phyloP scores from a whole-genome alignment of 768 basidiomycete species.

The Coprinopsis strossmayeri region DNA sequence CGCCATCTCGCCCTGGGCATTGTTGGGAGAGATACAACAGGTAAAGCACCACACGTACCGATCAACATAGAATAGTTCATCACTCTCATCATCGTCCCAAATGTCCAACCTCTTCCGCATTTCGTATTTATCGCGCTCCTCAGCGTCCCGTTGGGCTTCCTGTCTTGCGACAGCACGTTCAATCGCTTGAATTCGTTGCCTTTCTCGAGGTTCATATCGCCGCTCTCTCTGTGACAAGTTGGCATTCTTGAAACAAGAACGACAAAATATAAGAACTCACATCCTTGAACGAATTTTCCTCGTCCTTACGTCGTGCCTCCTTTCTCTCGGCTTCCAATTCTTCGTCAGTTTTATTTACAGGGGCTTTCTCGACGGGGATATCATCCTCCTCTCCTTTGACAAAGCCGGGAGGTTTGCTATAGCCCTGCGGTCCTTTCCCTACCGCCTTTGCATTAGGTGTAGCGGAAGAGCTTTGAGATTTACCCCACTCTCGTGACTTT shows the following conservation, averaged over 20 bases:
- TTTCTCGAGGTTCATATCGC: constrained; percentile 87
- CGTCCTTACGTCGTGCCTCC: constrained; percentile 67
- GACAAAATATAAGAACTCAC: constrained; percentile 39
- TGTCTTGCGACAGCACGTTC: constrained; percentile 75
- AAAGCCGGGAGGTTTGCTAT: constrained; percentile 76
- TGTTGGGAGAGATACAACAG: neutral
- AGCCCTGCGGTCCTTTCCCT: constrained; percentile 68
- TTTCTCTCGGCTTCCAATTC: constrained; percentile 80
- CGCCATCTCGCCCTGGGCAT: constrained; percentile 79
- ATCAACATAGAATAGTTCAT: constrained; percentile 90
- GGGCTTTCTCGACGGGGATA: constrained; percentile 27
- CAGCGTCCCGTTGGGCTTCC: constrained; percentile 62
- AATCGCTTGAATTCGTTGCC: constrained; percentile 68
- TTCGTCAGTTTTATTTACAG: constrained; percentile 69
- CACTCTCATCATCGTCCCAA: constrained; percentile 91
- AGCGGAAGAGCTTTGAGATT: constrained; percentile 29
- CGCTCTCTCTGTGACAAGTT: constrained; percentile 67
- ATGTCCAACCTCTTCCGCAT: constrained; percentile 78
- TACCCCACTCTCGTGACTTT: constrained; percentile 76
- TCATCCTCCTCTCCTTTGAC: constrained; percentile 57
- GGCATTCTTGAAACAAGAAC: neutral
- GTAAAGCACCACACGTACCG: constrained; percentile 42
- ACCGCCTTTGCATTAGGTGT: constrained; percentile 40
- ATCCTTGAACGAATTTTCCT: constrained; percentile 81
- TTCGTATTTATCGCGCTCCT: constrained; percentile 74